Evolutionary conservation across 2,329 filamentous ascomycete species (phyloP).

Genomic region (Endoconidiophora laricicola): DNA sequence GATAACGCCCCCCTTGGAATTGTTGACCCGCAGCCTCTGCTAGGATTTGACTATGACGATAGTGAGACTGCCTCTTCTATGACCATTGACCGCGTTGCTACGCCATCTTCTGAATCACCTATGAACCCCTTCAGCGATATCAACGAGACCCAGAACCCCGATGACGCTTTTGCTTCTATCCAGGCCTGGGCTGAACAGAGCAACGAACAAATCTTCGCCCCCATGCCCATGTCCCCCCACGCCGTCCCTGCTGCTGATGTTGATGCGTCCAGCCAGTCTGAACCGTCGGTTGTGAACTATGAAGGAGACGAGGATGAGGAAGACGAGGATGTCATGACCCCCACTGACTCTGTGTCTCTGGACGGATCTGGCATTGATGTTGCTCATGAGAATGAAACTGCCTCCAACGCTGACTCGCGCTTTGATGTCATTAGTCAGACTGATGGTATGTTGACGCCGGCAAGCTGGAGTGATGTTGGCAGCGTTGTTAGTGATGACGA

Average conservation of each 20-base stretch:
- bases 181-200: slow-evolving; percentile 47
- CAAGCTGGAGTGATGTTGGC: slow-evolving; percentile 49
- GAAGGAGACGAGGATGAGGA: slow-evolving; percentile 29
- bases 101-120: slow-evolving; percentile 7
- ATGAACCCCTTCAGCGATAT: slow-evolving; percentile 10
- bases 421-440: slow-evolving; percentile 42
- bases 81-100: slow-evolving; percentile 1
- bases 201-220: slow-evolving; percentile 40
- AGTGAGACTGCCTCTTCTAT: slow-evolving; percentile 4
- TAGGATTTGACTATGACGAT: not conserved
- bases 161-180: slow-evolving; percentile 40
- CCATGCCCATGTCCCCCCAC: slow-evolving; percentile 34
- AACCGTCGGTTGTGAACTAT: slow-evolving; percentile 37
- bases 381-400: slow-evolving; percentile 29
- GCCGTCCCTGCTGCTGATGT: slow-evolving; percentile 15
- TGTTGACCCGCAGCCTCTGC: not conserved
- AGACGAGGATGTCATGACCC: slow-evolving; percentile 26
- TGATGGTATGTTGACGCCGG: slow-evolving; percentile 41
- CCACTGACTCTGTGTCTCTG: slow-evolving; percentile 9
- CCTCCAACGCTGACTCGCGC: slow-evolving; percentile 36
- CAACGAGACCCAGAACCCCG: slow-evolving; percentile 14
- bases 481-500: slow-evolving; percentile 44
- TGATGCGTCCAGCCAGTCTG: slow-evolving; percentile 27
- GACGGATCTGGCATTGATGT: slow-evolving; percentile 7
- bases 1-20: not conserved